phyloP scores from a whole-genome alignment of 2,329 filamentous ascomycete genomes.

The Botrytis fragariae region DNA sequence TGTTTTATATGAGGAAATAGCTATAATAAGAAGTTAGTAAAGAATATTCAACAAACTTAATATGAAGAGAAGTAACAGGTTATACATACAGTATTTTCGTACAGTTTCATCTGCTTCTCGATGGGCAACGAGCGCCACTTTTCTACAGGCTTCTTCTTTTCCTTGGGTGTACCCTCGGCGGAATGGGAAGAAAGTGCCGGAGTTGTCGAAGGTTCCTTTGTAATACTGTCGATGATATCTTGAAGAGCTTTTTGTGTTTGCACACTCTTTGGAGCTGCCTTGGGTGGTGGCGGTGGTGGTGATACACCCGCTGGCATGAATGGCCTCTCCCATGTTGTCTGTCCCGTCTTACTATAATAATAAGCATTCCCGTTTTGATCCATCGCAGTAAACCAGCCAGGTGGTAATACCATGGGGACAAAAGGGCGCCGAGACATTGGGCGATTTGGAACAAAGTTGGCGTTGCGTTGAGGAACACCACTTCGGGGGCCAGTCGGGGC shows the following conservation, averaged over 20 bases:
- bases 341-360: constrained; percentile 78
- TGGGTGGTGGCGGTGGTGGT: constrained; percentile 49
- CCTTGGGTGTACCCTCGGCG: constrained; percentile 49
- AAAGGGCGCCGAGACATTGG: constrained; percentile 58
- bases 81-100: constrained; percentile 80
- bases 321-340: constrained; percentile 79
- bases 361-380: constrained; percentile 72
- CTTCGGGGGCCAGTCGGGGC: constrained; percentile 50
- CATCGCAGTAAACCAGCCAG: constrained; percentile 81
- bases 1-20: constrained; percentile 82
- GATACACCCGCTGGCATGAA: constrained; percentile 63
- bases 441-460: constrained; percentile 50
- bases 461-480: constrained; percentile 53
- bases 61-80: neutral
- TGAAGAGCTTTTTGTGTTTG: constrained; percentile 71
- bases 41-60: constrained; percentile 24
- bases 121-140: constrained; percentile 67
- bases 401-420: constrained; percentile 59
- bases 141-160: constrained; percentile 60
- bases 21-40: constrained; percentile 37
- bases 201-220: constrained; percentile 53
- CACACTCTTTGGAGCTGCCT: constrained; percentile 46
- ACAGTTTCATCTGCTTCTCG: constrained; percentile 93
- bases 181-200: constrained; percentile 63
- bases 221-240: constrained; percentile 81